Conservation (phyloP, 2,329 filamentous ascomycete genomes). For the Cladosporium sp. region DNA sequence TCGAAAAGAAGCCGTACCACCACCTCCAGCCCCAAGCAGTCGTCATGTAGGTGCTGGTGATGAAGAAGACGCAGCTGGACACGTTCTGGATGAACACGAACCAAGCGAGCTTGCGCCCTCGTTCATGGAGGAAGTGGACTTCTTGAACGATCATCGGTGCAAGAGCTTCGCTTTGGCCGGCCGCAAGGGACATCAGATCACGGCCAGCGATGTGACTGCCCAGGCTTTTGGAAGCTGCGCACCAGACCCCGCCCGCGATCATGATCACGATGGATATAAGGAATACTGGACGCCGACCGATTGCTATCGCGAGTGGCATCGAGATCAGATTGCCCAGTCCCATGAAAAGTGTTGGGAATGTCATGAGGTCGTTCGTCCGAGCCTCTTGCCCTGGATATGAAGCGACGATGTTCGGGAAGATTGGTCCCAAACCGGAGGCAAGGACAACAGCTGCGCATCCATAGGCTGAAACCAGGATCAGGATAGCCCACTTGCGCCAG, state of each 20-base stretch:
- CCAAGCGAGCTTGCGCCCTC: slow-evolving; percentile 14
- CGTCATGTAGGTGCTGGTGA: slow-evolving; percentile 8
- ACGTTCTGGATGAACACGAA: slow-evolving; percentile 7
- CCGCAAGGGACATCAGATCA: slow-evolving; percentile 24
- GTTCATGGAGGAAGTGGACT: slow-evolving; percentile 17
- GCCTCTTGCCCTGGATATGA: slow-evolving; percentile 8
- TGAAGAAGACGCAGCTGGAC: slow-evolving; percentile 3
- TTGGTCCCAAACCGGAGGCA: slow-evolving; percentile 18
- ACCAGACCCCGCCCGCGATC: slow-evolving; percentile 22
- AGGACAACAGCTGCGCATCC: slow-evolving; percentile 33
- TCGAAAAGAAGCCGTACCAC: slow-evolving; percentile 9
- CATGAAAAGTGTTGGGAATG: slow-evolving; percentile 28
- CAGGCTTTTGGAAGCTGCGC: slow-evolving; percentile 15
- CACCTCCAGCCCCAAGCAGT: slow-evolving; percentile 5
- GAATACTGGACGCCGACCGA: slow-evolving; percentile 29
- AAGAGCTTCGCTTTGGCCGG: slow-evolving; percentile 17
- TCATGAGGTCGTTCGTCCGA: slow-evolving; percentile 32
- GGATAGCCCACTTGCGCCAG: slow-evolving; percentile 32
- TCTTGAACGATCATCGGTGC: slow-evolving; percentile 18
- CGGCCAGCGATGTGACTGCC: slow-evolving; percentile 23
- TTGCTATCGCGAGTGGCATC: slow-evolving; percentile 27
- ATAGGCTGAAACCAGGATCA: slow-evolving; percentile 33
- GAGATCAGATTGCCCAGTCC: slow-evolving; percentile 33
- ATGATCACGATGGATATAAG: slow-evolving; percentile 23
- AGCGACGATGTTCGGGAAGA: slow-evolving; percentile 7